Base-by-base conservation (phyloP, 345 rosid genomes). In the Dipteronia dyeriana region DNA sequence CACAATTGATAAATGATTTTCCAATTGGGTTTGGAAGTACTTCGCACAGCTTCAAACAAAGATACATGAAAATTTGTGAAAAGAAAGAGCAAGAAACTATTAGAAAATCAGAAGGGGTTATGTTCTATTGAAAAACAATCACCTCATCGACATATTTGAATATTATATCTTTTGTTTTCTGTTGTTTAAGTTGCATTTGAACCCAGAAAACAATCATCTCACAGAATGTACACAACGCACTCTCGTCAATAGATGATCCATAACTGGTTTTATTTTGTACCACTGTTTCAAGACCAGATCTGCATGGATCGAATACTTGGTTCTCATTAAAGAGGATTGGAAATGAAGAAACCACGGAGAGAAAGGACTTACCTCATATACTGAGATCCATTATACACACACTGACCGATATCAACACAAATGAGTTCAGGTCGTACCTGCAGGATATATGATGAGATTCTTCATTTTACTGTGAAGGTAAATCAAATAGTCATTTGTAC, bases 131-230 rank as follows among this genome's bases (percentile, higher is more conserved):
- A 53, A n/a, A 75, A 68, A 39, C 26, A 67, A 57, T 47, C 60
- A 90, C 93, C 91, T 85, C 77, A 68, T 80, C 62, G 5, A 83
- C 84, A 66, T 84, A 85, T 75, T 77, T 78, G 76, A 88, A 77
- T 54, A 84, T 63, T 25, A 39, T 75, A 39, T 85, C 90, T 83
- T 84, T 85, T n/a, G 89, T 79, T 76, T 76, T 78, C 75, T 90
- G 80, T 68, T 88, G 86, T 60, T 84, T 78, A 26, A 88, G 85
- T 81, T 84, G 87, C 66, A 81, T 75, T 74, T 90, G 90, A 76
- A 86, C 78, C 90, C 91, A 84, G 73, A 82, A 78, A 65, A 83
- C 87, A 9, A 83, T 74, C 87, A 83, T 86, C 87, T 85, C 88
- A 51, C 90, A 88, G 66, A 85, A 82, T 17, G 88, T 76, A 56